Conservation (phyloP, 2,329 filamentous ascomycete species). For the Hawksworthiomyces lignivorus region DNA sequence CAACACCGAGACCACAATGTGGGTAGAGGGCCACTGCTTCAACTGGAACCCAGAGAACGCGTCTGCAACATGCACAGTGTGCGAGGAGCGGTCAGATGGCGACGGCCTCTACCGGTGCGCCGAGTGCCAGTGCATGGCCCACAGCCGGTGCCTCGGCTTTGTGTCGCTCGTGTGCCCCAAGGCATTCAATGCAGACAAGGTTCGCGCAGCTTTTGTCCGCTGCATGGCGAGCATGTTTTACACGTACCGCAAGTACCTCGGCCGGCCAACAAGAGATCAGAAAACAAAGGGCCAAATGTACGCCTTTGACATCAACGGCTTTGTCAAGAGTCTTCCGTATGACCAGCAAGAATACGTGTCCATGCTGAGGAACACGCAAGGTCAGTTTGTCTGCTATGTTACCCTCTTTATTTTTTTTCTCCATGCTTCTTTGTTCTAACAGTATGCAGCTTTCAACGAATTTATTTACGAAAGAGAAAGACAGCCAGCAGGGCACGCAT, state of each 20-base stretch:
- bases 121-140: conserved; percentile 52
- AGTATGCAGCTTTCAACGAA: conserved; percentile 60
- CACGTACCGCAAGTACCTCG: conserved; percentile 57
- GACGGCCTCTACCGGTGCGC: conserved; percentile 71
- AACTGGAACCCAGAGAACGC: conserved; percentile 54
- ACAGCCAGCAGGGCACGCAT: conserved; percentile 51
- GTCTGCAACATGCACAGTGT: conserved; percentile 60
- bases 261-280: conserved; percentile 52
- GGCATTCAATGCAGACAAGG: conserved; percentile 54
- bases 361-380: conserved; percentile 61
- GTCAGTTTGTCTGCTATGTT: conserved; percentile 30
- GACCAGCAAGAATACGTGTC: conserved; percentile 57
- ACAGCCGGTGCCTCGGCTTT: conserved; percentile 53
- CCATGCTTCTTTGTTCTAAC: conserved; percentile 5
- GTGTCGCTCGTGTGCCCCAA: conserved; percentile 57
- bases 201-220: conserved; percentile 56
- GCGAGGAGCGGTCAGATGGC: conserved; percentile 63
- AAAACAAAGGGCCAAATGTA: conserved; percentile 53
- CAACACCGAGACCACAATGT: conserved; percentile 71
- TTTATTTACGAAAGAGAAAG: conserved; percentile 78
- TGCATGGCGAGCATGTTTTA: conserved; percentile 59
- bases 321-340: conserved; percentile 55
- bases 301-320: conserved; percentile 58
- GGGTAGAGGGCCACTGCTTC: conserved; percentile 81
- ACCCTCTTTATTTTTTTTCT: not conserved